A percentile compares a stretch with the other conserved stretches of the same genome.
Conservation (phyloP, 768 basidiomycete species). For the Boletus rubescentipes region DNA sequence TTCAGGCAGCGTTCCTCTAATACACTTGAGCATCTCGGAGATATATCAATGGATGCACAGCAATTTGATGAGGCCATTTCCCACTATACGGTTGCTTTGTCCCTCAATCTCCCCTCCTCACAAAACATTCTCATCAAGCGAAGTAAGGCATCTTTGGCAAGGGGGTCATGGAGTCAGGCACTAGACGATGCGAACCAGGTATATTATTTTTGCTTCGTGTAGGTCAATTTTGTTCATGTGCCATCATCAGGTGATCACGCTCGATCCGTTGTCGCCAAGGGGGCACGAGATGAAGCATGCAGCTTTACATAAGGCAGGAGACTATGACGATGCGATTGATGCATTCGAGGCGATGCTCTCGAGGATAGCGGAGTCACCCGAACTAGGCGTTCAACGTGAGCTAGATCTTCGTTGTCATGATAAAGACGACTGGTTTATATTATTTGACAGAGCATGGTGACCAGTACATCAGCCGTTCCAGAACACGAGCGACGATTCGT, state of each 20-base stretch:
- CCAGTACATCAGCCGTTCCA: background rate
- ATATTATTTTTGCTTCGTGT: background rate
- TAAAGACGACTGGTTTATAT: background rate
- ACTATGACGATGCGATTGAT: background rate
- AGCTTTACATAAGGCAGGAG: background rate
- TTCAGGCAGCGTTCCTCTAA: background rate
- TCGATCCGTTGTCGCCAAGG: background rate
- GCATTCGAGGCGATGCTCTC: conserved; percentile 4
- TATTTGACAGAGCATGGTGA: background rate
- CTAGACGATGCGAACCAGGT: background rate
- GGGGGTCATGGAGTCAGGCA: background rate
- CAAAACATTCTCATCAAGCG: background rate
- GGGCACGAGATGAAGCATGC: background rate
- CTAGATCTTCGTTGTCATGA: no score
- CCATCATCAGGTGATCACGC: background rate
- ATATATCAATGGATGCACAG: background rate
- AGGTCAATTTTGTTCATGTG: background rate
- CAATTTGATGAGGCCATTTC: background rate
- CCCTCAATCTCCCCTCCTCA: background rate
- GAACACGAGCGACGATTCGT: background rate
- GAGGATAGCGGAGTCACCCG: background rate
- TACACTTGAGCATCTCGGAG: background rate
- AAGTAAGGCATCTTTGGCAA: background rate
- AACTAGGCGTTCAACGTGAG: background rate
- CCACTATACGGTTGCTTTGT: background rate